Evolutionary conservation across 495 filamentous ascomycete genomes (phyloP).

Genomic region (Penicillium cosmopolitanum): DNA sequence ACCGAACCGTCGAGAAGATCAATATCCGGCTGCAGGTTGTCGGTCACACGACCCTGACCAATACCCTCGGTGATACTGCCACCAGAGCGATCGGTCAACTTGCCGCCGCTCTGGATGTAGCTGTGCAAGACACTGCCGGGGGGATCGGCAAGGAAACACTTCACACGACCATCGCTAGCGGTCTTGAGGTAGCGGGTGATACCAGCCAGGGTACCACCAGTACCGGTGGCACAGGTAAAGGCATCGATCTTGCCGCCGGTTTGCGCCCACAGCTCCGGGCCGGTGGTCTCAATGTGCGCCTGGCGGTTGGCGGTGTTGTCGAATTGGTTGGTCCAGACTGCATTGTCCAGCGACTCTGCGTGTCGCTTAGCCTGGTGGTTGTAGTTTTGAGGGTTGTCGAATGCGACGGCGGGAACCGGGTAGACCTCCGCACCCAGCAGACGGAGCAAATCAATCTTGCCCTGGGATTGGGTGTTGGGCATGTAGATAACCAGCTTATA

Average conservation of each 20-base stretch:
- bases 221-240: conserved; percentile 94
- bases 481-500: conserved; percentile 98
- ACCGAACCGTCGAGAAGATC: conserved; percentile 84
- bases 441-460: conserved; percentile 92
- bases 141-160: conserved; percentile 89
- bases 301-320: conserved; percentile 93
- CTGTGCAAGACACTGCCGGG: conserved; percentile 90
- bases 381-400: conserved; percentile 94
- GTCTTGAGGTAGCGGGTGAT: conserved; percentile 89
- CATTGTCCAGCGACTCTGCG: conserved; percentile 82
- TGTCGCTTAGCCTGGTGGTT: conserved; percentile 93
- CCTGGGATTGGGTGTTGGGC: conserved; percentile 97
- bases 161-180: conserved; percentile 76
- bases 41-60: conserved; percentile 94
- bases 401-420: conserved; percentile 96
- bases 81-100: conserved; percentile 77
- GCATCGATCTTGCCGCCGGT: conserved; percentile 85
- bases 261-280: conserved; percentile 97
- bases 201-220: conserved; percentile 88
- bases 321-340: conserved; percentile 99
- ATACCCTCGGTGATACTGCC: conserved; percentile 97
- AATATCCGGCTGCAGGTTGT: conserved; percentile 86
- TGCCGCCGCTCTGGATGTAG: conserved; percentile 85
- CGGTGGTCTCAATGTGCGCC: conserved; percentile 95
- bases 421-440: conserved; percentile 95